Percentiles rank a stretch among this genome's conserved stretches.
Evolutionary conservation across 2,329 filamentous ascomycete species (phyloP).

Genomic region (Ophiostoma sp.): DNA sequence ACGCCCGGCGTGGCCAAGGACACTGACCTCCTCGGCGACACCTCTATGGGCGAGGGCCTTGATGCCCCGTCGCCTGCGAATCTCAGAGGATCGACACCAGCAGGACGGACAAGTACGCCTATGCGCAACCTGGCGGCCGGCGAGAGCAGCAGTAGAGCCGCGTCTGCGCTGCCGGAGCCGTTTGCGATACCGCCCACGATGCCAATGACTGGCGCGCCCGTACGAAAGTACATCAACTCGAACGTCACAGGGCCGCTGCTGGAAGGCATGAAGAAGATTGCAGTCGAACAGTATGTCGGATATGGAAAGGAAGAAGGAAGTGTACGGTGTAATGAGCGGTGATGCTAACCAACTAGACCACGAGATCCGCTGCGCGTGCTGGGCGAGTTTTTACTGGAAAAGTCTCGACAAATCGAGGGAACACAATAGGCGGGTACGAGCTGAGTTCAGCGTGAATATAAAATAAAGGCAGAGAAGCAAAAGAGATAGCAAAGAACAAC

Average conservation of each 20-base stretch:
- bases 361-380: slow-evolving; percentile 62
- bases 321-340: too few species aligned
- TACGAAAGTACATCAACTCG: slow-evolving; percentile 64
- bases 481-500: neutral
- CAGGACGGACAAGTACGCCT: slow-evolving; percentile 42
- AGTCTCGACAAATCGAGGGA: slow-evolving; percentile 58
- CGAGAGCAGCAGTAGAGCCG: slow-evolving; percentile 45
- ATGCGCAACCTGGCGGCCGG: slow-evolving; percentile 33
- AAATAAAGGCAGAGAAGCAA: neutral
- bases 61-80: slow-evolving; percentile 17
- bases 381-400: slow-evolving; percentile 65
- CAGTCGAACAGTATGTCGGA: slow-evolving; percentile 60
- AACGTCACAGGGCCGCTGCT: slow-evolving; percentile 63
- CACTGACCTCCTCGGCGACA: neutral
- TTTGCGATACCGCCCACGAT: slow-evolving; percentile 55
- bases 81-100: slow-evolving; percentile 26
- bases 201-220: slow-evolving; percentile 60
- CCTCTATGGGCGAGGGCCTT: neutral
- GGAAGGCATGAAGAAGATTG: slow-evolving; percentile 69
- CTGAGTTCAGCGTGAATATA: neutral
- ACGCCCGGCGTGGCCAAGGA: slow-evolving; percentile 6
- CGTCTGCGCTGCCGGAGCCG: slow-evolving; percentile 51
- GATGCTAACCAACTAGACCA: slow-evolving; percentile 42
- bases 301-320: neutral
- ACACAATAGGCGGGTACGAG: slow-evolving; percentile 16